These are phyloP conservation scores for Paraurostyla sp. DNA, from an alignment of 73 alveolate species.

Conservation along the genomic window DNA sequence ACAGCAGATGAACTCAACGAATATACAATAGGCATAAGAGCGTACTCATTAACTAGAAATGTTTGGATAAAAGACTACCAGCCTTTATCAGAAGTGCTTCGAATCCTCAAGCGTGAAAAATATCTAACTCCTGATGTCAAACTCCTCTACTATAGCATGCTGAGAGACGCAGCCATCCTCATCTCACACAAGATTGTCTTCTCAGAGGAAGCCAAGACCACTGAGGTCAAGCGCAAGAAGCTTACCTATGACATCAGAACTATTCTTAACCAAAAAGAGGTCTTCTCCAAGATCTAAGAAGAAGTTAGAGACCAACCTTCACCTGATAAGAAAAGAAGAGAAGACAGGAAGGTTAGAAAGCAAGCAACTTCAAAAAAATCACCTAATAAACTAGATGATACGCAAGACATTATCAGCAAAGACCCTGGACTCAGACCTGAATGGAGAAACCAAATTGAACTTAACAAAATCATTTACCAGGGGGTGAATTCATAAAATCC, in stretches of 20 bases:
- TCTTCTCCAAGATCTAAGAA: conserved; percentile 10
- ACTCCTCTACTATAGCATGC: conserved; percentile 71
- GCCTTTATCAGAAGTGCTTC: conserved; percentile 47
- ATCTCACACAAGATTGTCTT: conserved; percentile 66
- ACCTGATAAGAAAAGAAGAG: not conserved
- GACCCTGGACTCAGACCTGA: conserved; percentile 11
- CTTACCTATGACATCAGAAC: conserved; percentile 55
- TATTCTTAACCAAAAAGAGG: conserved; percentile 27
- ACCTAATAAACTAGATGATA: conserved; percentile 17
- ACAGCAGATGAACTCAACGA: conserved; percentile 14
- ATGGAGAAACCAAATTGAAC: conserved; percentile 31
- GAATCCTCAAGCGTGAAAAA: conserved; percentile 43
- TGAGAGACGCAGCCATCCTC: conserved; percentile 65
- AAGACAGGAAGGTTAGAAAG: not conserved
- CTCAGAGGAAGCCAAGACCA: conserved; percentile 58
- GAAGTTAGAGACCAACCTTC: conserved; percentile 15
- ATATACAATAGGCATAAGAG: conserved; percentile 53
- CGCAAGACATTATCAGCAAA: not conserved
- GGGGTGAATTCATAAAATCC: conserved; percentile 66
- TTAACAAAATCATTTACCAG: conserved; percentile 56
- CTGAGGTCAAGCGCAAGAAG: conserved; percentile 56
- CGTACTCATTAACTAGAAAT: conserved; percentile 70
- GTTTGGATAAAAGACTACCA: conserved; percentile 76
- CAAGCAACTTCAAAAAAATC: not conserved
- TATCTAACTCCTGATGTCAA: conserved; percentile 6